Percentiles rank a stretch among this genome's conserved stretches.
These are phyloP conservation scores for Candida ponderosae DNA, from an alignment of 805 yeast genomes.

Conservation along the genomic window DNA sequence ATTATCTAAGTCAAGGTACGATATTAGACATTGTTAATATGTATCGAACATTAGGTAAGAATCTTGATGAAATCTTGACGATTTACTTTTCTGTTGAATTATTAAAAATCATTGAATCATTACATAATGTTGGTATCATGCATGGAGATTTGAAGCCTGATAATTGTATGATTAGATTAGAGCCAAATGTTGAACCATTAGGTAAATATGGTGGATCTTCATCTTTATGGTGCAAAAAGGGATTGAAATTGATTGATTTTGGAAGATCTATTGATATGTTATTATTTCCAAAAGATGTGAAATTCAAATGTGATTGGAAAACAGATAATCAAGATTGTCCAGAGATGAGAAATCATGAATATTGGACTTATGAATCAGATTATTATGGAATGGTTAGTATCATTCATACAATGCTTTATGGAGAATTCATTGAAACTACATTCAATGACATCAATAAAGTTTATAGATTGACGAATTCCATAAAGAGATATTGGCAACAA, in stretches of 20 bases:
- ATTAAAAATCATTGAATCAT: conserved; percentile 43
- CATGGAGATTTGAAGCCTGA: conserved; percentile 88
- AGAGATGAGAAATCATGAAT: conserved; percentile 48
- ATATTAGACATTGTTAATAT: conserved; percentile 58
- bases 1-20: conserved; percentile 50
- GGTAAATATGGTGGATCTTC: conserved; percentile 26
- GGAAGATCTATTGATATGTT: conserved; percentile 72
- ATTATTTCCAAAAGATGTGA: conserved; percentile 39
- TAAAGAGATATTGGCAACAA: conserved; percentile 72
- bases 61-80: conserved; percentile 53
- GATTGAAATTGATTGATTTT: conserved; percentile 67
- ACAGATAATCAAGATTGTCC: conserved; percentile 66
- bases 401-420: conserved; percentile 67
- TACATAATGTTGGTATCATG: conserved; percentile 62
- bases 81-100: conserved; percentile 61
- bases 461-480: conserved; percentile 32
- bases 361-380: conserved; percentile 79
- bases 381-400: conserved; percentile 76
- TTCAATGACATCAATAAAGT: conserved; percentile 15
- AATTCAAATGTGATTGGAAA: conserved; percentile 54
- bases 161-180: conserved; percentile 69
- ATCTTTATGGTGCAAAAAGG: conserved; percentile 37
- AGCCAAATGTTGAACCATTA: conserved; percentile 21
- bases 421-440: conserved; percentile 45
- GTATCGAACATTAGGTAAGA: conserved; percentile 25